These are phyloP conservation scores for Brassica cretica DNA, from an alignment of 345 rosid genomes.

Conservation along the genomic window DNA sequence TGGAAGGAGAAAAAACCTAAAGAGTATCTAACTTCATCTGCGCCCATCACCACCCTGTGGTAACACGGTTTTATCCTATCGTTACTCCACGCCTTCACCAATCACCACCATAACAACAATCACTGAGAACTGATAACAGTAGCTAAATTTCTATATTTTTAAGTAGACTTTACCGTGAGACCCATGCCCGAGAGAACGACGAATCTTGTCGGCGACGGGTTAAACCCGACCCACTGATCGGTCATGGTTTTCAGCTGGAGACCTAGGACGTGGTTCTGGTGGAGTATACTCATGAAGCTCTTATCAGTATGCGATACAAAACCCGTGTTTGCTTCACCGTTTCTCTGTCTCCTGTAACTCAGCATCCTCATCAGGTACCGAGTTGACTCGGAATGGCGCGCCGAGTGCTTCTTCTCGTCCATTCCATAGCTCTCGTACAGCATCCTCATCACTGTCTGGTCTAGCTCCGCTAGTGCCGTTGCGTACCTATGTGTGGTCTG, in stretches of 20 bases:
- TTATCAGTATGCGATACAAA: constrained; percentile 59
- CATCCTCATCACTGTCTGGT: constrained; percentile 56
- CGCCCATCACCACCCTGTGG: constrained; percentile 54
- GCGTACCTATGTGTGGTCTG: constrained; percentile 42
- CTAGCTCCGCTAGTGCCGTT: constrained; percentile 46
- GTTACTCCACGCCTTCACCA: constrained; percentile 67
- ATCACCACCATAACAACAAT: not conserved
- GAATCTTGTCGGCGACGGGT: constrained; percentile 54
- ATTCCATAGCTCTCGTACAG: constrained; percentile 61
- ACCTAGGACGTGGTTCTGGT: constrained; percentile 58
- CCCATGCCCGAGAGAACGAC: constrained; percentile 63
- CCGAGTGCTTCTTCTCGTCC: constrained; percentile 39
- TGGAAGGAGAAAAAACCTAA: constrained; percentile 55
- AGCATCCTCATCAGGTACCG: constrained; percentile 52
- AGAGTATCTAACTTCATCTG: constrained; percentile 50
- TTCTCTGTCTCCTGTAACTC: constrained; percentile 45
- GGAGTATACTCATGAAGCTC: constrained; percentile 58
- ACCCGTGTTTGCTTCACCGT: constrained; percentile 47
- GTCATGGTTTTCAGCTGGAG: constrained; percentile 50
- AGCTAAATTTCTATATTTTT: not conserved
- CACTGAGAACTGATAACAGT: not conserved
- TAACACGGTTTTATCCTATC: constrained; percentile 55
- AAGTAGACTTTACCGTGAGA: constrained; percentile 47
- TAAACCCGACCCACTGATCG: constrained; percentile 47
- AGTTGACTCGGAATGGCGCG: constrained; percentile 43